Percentiles rank a stretch among this genome's conserved stretches.
phyloP scores from a whole-genome alignment of 1,284 basidiomycete species.

The Sanguinoderma infundibulare region DNA sequence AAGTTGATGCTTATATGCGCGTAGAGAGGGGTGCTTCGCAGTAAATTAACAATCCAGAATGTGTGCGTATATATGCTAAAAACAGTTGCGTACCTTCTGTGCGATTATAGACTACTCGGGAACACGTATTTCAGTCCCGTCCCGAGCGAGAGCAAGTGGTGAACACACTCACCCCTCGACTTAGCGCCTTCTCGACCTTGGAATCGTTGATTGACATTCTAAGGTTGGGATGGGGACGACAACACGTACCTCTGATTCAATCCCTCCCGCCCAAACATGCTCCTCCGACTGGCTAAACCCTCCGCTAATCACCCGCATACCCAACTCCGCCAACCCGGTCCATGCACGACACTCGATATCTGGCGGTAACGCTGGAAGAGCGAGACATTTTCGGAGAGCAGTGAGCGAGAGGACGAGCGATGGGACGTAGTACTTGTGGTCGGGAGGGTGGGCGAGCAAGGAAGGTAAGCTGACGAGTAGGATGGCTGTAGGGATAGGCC shows the following conservation, averaged over 20 bases:
- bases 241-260: conserved; percentile 56
- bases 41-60: no score
- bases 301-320: conserved; percentile 55
- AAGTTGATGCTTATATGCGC: conserved; percentile 59
- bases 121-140: no score
- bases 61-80: no score
- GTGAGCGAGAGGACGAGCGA: conserved; percentile 60
- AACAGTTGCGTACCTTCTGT: conserved; percentile 65
- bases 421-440: conserved; percentile 53
- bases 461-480: conserved; percentile 65
- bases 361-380: conserved; percentile 52
- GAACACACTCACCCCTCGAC: conserved; percentile 49
- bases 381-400: conserved; percentile 58
- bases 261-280: conserved; percentile 48
- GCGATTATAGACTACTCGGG: conserved; percentile 65
- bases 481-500: conserved; percentile 48
- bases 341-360: conserved; percentile 70
- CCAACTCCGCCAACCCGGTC: conserved; percentile 68
- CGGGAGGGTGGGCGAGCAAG: conserved; percentile 64
- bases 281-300: conserved; percentile 45
- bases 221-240: no score
- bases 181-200: conserved; percentile 55
- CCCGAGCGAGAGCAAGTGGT: not conserved
- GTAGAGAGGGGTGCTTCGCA: conserved; percentile 61
- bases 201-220: no score